Conservation (phyloP, 257 asterid genomes). For the Nicotiana paniculata region DNA sequence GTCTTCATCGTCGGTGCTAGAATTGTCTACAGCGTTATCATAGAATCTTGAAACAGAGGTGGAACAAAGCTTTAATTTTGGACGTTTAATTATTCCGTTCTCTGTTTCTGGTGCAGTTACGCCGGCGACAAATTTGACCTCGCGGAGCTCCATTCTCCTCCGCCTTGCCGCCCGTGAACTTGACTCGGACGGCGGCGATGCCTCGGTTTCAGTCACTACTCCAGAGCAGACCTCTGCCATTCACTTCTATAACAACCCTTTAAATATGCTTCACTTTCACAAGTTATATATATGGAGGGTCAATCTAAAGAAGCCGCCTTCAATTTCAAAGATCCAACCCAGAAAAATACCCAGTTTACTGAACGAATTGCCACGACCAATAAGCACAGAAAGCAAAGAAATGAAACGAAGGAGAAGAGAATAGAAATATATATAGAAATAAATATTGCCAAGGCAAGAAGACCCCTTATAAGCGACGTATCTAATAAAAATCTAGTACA, state of each 20-base stretch:
- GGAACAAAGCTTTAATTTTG: conserved; percentile 20
- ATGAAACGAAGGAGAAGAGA: too few relatives aligned
- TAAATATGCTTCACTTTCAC: background rate
- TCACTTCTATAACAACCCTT: background rate
- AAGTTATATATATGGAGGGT: too few relatives aligned
- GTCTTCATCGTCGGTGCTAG: background rate
- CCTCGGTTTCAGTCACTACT: conserved; percentile 29
- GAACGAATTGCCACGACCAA: too few relatives aligned
- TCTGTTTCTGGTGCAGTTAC: background rate
- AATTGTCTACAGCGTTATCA: conserved; percentile 20
- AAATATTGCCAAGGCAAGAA: too few relatives aligned
- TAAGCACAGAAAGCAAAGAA: too few relatives aligned
- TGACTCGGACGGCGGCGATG: conserved; percentile 25
- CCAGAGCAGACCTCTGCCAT: conserved; percentile 71
- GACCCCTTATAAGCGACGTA: too few relatives aligned
- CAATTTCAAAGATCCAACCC: background rate
- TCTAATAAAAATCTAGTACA: too few relatives aligned
- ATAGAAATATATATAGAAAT: too few relatives aligned
- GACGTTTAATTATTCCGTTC: conserved; percentile 24
- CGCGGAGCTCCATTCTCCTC: conserved; percentile 50
- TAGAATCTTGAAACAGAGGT: conserved; percentile 13
- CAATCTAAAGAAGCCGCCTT: background rate
- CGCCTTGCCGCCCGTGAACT: conserved; percentile 40
- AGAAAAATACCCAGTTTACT: background rate
- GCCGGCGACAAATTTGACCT: conserved; percentile 21